Evolutionary conservation across 768 basidiomycete genomes (phyloP).

Genomic region (Suillus weaverae): DNA sequence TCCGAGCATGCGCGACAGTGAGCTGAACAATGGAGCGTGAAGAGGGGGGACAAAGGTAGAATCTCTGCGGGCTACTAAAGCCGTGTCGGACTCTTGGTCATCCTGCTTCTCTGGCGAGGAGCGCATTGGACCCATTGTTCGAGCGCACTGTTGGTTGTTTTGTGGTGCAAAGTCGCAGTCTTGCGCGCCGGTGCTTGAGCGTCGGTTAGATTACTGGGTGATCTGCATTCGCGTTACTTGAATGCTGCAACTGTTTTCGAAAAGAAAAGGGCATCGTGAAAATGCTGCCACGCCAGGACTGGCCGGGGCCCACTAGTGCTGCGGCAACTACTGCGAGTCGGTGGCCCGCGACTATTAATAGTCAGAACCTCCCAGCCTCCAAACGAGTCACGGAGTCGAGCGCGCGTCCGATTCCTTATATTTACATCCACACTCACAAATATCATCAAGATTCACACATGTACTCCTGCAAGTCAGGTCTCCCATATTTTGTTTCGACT

Average conservation of each 20-base stretch:
- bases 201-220: conserved; percentile 15
- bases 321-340: no score
- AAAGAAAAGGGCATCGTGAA: conserved; percentile 48
- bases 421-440: no score
- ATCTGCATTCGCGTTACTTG: conserved; percentile 24
- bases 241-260: conserved; percentile 38
- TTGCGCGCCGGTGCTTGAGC: conserved; percentile 11
- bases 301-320: no score
- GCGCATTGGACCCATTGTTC: conserved; percentile 29
- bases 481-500: no score
- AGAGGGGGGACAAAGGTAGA: conserved; percentile 42
- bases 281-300: no score
- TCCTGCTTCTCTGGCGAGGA: conserved; percentile 15
- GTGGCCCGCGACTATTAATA: no score
- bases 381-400: no score
- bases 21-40: conserved; percentile 76
- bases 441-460: no score
- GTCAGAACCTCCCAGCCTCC: no score
- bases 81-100: conserved; percentile 21
- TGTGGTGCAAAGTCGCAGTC: conserved; percentile 26
- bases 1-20: conserved; percentile 75
- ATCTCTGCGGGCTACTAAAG: conserved; percentile 22
- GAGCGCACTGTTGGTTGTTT: conserved; percentile 30
- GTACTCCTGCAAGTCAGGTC: no score
- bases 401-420: no score